Percentiles rank a stretch among this genome's conserved stretches.
Evolutionary conservation across 73 alveolate genomes (phyloP).

Genomic region (Paramecium octaurelia): DNA sequence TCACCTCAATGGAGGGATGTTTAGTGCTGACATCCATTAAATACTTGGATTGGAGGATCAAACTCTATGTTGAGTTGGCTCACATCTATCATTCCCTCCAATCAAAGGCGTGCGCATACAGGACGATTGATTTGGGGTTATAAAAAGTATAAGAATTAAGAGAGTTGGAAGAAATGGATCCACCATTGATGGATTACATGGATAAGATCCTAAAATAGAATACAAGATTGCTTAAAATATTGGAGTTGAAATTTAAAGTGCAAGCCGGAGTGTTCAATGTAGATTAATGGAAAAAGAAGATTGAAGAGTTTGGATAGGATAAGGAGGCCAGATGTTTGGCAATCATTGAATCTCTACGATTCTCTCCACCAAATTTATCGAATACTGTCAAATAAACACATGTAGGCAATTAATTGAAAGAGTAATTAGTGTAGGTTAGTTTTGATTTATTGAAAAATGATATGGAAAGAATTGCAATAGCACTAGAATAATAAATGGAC

Average conservation of each 20-base stretch:
- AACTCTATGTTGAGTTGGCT: constrained; percentile 87
- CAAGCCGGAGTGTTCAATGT: constrained; percentile 85
- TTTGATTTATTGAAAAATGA: constrained; percentile 85
- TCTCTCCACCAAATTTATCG: constrained; percentile 75
- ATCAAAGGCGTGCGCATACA: constrained; percentile 87
- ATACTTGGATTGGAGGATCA: constrained; percentile 92
- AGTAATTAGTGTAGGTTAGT: constrained; percentile 74
- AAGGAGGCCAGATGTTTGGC: constrained; percentile 74
- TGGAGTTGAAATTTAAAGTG: constrained; percentile 83
- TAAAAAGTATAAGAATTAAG: not conserved
- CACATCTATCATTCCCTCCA: constrained; percentile 84
- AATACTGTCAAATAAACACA: constrained; percentile 74
- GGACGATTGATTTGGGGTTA: constrained; percentile 65
- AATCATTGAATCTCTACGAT: constrained; percentile 78
- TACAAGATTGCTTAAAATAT: not conserved
- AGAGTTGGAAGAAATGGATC: constrained; percentile 91
- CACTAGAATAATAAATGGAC: constrained; percentile 86
- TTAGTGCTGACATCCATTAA: constrained; percentile 87
- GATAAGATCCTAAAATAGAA: not conserved
- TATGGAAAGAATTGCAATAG: constrained; percentile 86
- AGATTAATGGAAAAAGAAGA: constrained; percentile 97
- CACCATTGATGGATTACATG: constrained; percentile 73
- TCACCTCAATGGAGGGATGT: constrained; percentile 87
- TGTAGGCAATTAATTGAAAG: constrained; percentile 72
- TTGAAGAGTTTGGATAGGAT: constrained; percentile 89